Percentiles rank a stretch among this genome's conserved stretches.
Conservation (phyloP, 768 basidiomycete species). For the Leccinum truebloodii region DNA sequence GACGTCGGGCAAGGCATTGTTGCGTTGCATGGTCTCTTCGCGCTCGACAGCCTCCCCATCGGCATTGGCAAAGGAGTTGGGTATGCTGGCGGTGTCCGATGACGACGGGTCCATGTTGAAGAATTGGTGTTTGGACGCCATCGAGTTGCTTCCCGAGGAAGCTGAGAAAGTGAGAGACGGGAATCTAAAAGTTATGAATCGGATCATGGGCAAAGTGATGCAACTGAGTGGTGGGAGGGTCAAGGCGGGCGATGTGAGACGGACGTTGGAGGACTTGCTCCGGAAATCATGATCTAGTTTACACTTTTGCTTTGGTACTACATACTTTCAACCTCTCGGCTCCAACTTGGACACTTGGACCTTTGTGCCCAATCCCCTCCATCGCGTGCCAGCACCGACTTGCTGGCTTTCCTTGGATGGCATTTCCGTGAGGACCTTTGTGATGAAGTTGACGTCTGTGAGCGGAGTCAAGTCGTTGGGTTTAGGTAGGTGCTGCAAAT, state of each 20-base stretch:
- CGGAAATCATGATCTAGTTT: slow-evolving; percentile 7
- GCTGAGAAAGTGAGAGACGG: slow-evolving; percentile 65
- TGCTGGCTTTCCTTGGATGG: slow-evolving; percentile 57
- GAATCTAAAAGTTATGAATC: slow-evolving; percentile 70
- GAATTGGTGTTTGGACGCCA: slow-evolving; percentile 60
- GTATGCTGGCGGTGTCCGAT: slow-evolving; percentile 43
- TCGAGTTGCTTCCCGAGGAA: slow-evolving; percentile 66
- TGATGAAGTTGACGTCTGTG: slow-evolving; percentile 84
- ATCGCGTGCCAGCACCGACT: slow-evolving; percentile 72
- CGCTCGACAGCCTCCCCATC: slow-evolving; percentile 38
- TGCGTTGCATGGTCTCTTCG: slow-evolving; percentile 67
- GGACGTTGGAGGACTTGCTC: slow-evolving; percentile 51
- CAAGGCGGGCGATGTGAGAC: slow-evolving; percentile 63
- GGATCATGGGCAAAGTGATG: slow-evolving; percentile 63
- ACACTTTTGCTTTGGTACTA: slow-evolving; percentile 1
- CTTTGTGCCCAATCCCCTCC: slow-evolving; percentile 77
- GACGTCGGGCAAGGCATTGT: slow-evolving; percentile 73
- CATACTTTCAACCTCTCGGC: slow-evolving; percentile 7
- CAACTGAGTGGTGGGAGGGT: slow-evolving; percentile 72
- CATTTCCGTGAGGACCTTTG: slow-evolving; percentile 65
- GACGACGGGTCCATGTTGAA: slow-evolving; percentile 44
- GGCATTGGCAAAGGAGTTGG: slow-evolving; percentile 50
- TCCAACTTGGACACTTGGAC: slow-evolving; percentile 48
- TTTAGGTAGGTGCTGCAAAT: slow-evolving; percentile 60
- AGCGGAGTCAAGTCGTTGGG: slow-evolving; percentile 85